Evolutionary conservation across 2,329 filamentous ascomycete species (phyloP).

Genomic region (Aspergillus sp.): DNA sequence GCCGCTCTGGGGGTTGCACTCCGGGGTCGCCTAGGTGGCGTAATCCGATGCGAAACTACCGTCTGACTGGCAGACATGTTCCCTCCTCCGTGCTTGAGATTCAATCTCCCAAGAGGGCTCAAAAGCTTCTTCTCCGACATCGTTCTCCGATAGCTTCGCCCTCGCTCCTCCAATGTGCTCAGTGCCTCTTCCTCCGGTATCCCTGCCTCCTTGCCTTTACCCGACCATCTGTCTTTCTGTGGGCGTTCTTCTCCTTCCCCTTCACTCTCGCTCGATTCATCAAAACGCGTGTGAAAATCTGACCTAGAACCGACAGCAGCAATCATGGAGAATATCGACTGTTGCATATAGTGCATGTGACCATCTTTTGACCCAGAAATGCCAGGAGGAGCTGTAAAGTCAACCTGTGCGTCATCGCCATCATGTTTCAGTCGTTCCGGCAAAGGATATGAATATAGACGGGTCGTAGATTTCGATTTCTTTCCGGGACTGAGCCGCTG

Average conservation of each 20-base stretch:
- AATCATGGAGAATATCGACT: conserved; percentile 89
- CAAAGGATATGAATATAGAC: conserved; percentile 45
- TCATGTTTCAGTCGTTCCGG: conserved; percentile 54
- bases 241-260: conserved; percentile 37
- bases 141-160: conserved; percentile 50
- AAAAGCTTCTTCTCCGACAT: conserved; percentile 55
- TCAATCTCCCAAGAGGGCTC: conserved; percentile 57
- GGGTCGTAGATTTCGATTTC: conserved; percentile 36
- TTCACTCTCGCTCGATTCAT: conserved; percentile 77
- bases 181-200: conserved; percentile 2
- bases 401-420: conserved; percentile 54
- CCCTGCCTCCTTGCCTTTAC: conserved; percentile 2
- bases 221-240: conserved; percentile 7
- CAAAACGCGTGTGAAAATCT: conserved; percentile 75
- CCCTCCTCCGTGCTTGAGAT: conserved; percentile 19
- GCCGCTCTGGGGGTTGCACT: conserved; percentile 47
- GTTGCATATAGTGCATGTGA: conserved; percentile 67
- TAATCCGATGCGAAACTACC: conserved; percentile 11
- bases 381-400: conserved; percentile 51
- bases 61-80: conserved; percentile 17
- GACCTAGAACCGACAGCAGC: conserved; percentile 77
- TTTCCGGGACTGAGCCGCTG: conserved; percentile 38
- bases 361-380: conserved; percentile 31
- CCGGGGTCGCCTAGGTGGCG: conserved; percentile 20
- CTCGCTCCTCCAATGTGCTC: conserved; percentile 25